Percentiles rank a stretch among this genome's conserved stretches.
phyloP scores from a whole-genome alignment of 2,329 filamentous ascomycete species.

The Sclerotinia minor region DNA sequence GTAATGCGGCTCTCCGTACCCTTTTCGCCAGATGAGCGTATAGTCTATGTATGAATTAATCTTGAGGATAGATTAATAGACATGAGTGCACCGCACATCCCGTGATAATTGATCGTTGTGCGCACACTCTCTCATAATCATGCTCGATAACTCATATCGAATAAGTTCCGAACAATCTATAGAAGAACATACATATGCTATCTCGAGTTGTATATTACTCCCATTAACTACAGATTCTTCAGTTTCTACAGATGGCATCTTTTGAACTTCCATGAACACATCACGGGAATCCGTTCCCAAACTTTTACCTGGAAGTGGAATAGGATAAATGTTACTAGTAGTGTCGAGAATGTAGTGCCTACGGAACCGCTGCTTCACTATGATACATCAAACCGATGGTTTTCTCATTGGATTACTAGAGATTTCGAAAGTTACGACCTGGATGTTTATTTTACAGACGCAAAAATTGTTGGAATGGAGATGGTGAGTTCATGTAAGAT shows the following conservation, averaged over 20 bases:
- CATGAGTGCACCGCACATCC: too few relatives aligned
- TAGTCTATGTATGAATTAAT: too few relatives aligned
- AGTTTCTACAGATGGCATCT: not conserved
- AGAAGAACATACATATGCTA: too few relatives aligned
- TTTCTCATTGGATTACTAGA: not conserved
- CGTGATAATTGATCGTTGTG: too few relatives aligned
- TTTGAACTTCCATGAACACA: not conserved
- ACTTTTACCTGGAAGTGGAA: not conserved
- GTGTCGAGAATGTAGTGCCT: not conserved
- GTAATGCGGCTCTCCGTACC: too few relatives aligned
- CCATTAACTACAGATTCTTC: too few relatives aligned
- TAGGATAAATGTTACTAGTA: not conserved
- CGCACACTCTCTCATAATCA: too few relatives aligned
- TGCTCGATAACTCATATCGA: too few relatives aligned
- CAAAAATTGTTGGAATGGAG: not conserved
- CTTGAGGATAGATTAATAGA: too few relatives aligned
- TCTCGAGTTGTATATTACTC: too few relatives aligned
- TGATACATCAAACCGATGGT: not conserved
- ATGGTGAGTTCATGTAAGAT: not conserved
- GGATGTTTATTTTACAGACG: not conserved
- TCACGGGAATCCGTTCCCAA: not conserved
- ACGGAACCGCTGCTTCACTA: not conserved
- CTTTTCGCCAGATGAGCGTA: too few relatives aligned
- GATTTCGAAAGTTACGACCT: not conserved
- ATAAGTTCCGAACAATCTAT: too few relatives aligned